Evolutionary conservation across 2,329 filamentous ascomycete genomes (phyloP), one percentile per base, ranked within the genome.

Genomic region (Cercospora zeina): DNA sequence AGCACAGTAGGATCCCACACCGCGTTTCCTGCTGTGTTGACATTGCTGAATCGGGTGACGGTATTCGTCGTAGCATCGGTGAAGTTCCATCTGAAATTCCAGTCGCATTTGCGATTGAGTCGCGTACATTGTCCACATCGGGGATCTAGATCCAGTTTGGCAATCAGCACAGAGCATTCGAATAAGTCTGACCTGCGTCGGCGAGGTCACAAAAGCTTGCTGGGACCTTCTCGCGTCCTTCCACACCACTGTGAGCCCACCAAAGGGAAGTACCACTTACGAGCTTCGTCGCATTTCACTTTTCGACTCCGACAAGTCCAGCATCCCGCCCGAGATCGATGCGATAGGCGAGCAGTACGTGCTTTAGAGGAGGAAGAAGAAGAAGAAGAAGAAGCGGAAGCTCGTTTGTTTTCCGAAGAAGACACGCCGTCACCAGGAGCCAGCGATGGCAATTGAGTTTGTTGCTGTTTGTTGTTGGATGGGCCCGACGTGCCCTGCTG

Each of bases 71-170:
- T 75, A 11, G 73, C 72, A 64, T 75, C 73, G 68, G 67, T 74
- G 67, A 75, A 76, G 61, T 74, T 75, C 74, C 77, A 76, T 51
- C 83, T 78, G 14, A 82, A 81, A 62, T 79, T 81, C 73, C 85
- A 86, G 69, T 86, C 83, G 70, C 84, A 86, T 36, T 77, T 76
- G 69, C 85, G 82, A 50, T 82, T 81, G 21, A 86, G 75, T 58
- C 83, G 77, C 31, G 79, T 77, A 71, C 83, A 86, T 76, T 83
- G 83, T 76, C 67, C 65, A 54, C 67, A 69, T 61, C 67, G 65
- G 7, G 62, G 64, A 50, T 62, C 61, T 63, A 21, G 36, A 34
- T 8, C 10, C 16, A 56, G 24, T 19, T 27, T 3, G 27, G 7
- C 31, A 14, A 57, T 64, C 34, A 64, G 62, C 53, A 55, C 16